These are phyloP conservation scores for Colletotrichum viniferum DNA, from an alignment of 2,329 filamentous ascomycete genomes.

Conservation along the genomic window DNA sequence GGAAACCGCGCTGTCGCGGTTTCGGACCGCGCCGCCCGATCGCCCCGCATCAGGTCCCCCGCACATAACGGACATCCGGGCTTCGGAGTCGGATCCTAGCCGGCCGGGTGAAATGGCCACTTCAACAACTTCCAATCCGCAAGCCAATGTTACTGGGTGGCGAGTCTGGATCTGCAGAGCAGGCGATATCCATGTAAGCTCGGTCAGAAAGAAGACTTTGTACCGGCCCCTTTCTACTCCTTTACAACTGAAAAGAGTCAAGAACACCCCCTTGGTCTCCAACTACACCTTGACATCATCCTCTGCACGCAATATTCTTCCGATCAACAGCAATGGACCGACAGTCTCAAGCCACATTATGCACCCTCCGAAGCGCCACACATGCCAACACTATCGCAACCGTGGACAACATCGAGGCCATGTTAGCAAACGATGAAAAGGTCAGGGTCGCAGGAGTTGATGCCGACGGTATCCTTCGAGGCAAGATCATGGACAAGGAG, in stretches of 20 bases:
- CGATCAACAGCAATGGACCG: background rate
- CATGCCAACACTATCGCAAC: background rate
- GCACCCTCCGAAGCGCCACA: background rate
- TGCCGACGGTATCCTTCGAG: constrained; percentile 76
- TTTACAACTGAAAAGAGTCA: background rate
- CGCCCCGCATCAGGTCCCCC: background rate
- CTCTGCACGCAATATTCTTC: background rate
- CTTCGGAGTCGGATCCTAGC: background rate
- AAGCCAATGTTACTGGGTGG: background rate
- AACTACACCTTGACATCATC: background rate
- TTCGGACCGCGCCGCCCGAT: constrained; percentile 42
- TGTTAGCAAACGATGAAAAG: constrained; percentile 18
- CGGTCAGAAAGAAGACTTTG: background rate
- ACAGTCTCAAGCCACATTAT: background rate
- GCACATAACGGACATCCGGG: constrained; percentile 59
- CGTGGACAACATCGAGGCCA: background rate
- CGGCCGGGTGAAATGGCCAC: background rate
- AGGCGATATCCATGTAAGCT: background rate
- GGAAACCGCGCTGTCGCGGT: constrained; percentile 62
- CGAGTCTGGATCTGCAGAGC: background rate
- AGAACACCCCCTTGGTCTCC: background rate
- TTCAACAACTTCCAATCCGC: background rate
- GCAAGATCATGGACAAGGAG: constrained; percentile 81
- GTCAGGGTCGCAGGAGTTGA: constrained; percentile 71
- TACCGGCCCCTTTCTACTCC: background rate